Conservation (phyloP, 345 rosid species). For the Lepidium africanum region DNA sequence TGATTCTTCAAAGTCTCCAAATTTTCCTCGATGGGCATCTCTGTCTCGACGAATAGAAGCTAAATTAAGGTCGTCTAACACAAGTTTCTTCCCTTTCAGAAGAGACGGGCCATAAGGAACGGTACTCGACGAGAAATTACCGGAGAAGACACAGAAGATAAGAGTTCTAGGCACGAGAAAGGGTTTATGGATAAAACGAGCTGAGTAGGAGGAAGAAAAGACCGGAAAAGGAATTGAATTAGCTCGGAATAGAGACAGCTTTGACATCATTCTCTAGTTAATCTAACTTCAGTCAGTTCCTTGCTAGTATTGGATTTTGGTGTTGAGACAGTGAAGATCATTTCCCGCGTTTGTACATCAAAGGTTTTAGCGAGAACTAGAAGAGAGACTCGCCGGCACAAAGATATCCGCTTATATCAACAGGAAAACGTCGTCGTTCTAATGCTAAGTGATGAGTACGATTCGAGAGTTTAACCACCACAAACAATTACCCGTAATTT, state of each 20-base stretch:
- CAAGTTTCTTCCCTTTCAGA: slow-evolving; percentile 48
- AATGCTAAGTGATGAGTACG: background rate
- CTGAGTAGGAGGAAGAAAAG: slow-evolving; percentile 17
- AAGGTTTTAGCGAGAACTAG: background rate
- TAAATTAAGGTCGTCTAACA: background rate
- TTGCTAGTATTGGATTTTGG: background rate
- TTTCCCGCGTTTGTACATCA: slow-evolving; percentile 26
- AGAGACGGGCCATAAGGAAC: slow-evolving; percentile 76
- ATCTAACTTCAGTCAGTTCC: background rate
- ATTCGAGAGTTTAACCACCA: too few relatives aligned
- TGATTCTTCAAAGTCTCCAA: slow-evolving; percentile 9
- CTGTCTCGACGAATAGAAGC: background rate
- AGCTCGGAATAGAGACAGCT: slow-evolving; percentile 36
- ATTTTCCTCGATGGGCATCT: slow-evolving; percentile 3
- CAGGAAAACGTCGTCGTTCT: background rate
- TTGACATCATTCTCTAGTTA: slow-evolving; percentile 34
- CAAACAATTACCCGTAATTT: too few relatives aligned
- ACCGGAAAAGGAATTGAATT: slow-evolving; percentile 28
- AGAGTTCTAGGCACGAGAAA: slow-evolving; percentile 25
- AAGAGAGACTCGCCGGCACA: background rate
- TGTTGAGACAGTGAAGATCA: background rate
- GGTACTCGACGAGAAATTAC: background rate
- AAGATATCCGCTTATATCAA: background rate
- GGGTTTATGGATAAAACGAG: slow-evolving; percentile 29
- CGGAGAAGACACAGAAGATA: slow-evolving; percentile 30